These are phyloP conservation scores for Fusarium mangiferae DNA, from an alignment of 2,329 filamentous ascomycete species.

Conservation along the genomic window DNA sequence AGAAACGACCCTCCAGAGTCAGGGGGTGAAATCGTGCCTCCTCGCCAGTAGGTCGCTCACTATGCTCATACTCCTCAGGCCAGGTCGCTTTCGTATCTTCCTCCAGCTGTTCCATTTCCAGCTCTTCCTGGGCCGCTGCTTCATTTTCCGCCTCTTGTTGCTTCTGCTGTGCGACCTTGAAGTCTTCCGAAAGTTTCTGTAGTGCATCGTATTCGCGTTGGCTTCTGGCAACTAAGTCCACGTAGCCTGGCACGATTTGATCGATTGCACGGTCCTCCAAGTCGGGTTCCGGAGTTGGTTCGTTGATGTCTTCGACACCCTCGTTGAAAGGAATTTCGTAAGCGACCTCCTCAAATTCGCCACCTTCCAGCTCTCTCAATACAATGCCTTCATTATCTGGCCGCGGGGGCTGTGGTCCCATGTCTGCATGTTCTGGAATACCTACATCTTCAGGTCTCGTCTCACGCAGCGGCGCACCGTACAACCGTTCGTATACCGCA, in stretches of 20 bases:
- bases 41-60: conserved; percentile 49
- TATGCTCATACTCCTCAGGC: conserved; percentile 47
- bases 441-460: conserved; percentile 69
- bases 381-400: conserved; percentile 55
- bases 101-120: conserved; percentile 47
- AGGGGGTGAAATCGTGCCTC: conserved; percentile 74
- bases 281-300: not conserved
- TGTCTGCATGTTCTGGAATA: conserved; percentile 55
- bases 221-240: conserved; percentile 61
- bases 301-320: conserved; percentile 37
- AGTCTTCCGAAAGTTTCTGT: conserved; percentile 67
- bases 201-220: conserved; percentile 66
- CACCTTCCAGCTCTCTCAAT: conserved; percentile 65
- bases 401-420: conserved; percentile 40
- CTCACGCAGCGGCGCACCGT: conserved; percentile 77
- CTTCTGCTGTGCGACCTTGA: conserved; percentile 57
- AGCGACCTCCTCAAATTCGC: conserved; percentile 70
- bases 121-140: conserved; percentile 49
- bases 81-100: conserved; percentile 38
- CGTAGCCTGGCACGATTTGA: conserved; percentile 52
- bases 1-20: conserved; percentile 78
- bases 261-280: conserved; percentile 33
- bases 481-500: conserved; percentile 80
- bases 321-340: conserved; percentile 50
- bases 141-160: conserved; percentile 45